Percentiles rank a stretch among this genome's conserved stretches.
These are phyloP conservation scores for Sextonia rubra DNA, from an alignment of 164 flowering plant species.

Conservation along the genomic window DNA sequence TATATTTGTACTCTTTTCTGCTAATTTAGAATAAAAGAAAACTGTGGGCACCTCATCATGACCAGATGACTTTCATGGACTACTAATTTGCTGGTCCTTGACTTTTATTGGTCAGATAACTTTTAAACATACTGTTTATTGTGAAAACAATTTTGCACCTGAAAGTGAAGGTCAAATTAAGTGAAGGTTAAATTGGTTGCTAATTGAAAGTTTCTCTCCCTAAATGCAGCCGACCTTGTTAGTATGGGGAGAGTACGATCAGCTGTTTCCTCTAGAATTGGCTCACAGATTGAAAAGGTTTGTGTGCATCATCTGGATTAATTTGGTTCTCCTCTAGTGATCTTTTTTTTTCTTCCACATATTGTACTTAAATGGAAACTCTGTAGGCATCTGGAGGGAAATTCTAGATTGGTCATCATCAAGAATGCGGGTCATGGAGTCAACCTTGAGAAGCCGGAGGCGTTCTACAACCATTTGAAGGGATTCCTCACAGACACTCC, in stretches of 20 bases:
- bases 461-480: slow-evolving; percentile 46
- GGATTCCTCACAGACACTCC: slow-evolving; percentile 34
- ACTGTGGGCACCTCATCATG: no score
- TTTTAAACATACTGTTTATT: no score
- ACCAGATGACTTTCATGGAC: no score
- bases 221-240: slow-evolving; percentile 43
- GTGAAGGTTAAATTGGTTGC: not conserved
- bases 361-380: not conserved
- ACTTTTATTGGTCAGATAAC: no score
- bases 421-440: slow-evolving; percentile 66
- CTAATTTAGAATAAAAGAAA: no score
- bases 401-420: slow-evolving; percentile 50
- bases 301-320: not conserved
- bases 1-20: no score
- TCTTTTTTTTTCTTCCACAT: not conserved
- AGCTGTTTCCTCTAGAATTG: slow-evolving; percentile 46
- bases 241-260: slow-evolving; percentile 54
- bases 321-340: not conserved
- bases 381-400: slow-evolving; percentile 64
- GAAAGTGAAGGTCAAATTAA: not conserved
- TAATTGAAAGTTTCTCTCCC: not conserved
- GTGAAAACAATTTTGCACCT: no score
- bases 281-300: slow-evolving; percentile 38
- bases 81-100: no score
- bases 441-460: slow-evolving; percentile 56